Conservation (phyloP, 2,329 filamentous ascomycete species). For the Ophiosphaerella narmari region DNA sequence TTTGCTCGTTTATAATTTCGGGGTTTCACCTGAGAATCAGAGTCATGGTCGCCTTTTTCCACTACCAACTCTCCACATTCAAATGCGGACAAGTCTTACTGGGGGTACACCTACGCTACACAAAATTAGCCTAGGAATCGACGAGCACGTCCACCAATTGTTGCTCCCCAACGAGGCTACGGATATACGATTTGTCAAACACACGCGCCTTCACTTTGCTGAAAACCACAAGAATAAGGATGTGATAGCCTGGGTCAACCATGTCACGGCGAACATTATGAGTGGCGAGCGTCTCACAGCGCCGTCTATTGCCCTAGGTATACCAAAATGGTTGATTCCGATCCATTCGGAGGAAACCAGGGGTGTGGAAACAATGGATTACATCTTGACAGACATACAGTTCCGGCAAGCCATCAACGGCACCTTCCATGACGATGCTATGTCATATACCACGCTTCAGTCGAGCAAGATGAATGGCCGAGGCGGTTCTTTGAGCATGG, state of each 20-base stretch:
- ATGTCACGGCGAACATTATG: constrained; percentile 28
- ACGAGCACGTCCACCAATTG: constrained; percentile 31
- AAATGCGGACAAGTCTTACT: constrained; percentile 21
- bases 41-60: not conserved
- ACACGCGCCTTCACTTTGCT: constrained; percentile 19
- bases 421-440: constrained; percentile 8
- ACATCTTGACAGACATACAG: constrained; percentile 36
- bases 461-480: constrained; percentile 35
- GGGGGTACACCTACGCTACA: constrained; percentile 19
- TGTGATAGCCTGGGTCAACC: constrained; percentile 21
- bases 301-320: constrained; percentile 28
- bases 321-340: constrained; percentile 37
- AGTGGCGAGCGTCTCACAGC: constrained; percentile 36
- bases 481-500: constrained; percentile 22
- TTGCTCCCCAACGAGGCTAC: constrained; percentile 34
- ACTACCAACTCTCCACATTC: constrained; percentile 31
- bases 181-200: constrained; percentile 35
- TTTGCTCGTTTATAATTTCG: constrained; percentile 30
- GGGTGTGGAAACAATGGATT: constrained; percentile 21
- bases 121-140: constrained; percentile 26
- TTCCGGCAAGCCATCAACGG: constrained; percentile 32
- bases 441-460: constrained; percentile 29
- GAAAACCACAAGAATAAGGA: constrained; percentile 12
- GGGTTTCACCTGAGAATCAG: constrained; percentile 21
- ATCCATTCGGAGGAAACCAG: constrained; percentile 13